These are phyloP conservation scores for Erythrophleum ivorense DNA, from an alignment of 331 rosid genomes.

Conservation along the genomic window DNA sequence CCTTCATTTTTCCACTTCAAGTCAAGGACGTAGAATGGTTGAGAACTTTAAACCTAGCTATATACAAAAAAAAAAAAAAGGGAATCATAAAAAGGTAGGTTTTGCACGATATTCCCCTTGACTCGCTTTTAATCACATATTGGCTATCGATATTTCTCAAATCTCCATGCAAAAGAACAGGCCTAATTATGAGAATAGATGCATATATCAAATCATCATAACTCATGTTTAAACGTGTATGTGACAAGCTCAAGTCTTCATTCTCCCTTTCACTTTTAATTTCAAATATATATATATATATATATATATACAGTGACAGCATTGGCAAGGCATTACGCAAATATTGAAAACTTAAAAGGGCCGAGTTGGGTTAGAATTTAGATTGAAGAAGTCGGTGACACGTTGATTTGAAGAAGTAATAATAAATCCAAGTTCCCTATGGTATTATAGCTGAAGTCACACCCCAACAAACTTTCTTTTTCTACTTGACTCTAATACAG, in stretches of 20 bases:
- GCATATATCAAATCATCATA: background rate
- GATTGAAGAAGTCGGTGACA: slow-evolving; percentile 30
- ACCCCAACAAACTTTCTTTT: slow-evolving; percentile 32
- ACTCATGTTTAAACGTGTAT: background rate
- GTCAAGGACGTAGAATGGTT: too few relatives aligned
- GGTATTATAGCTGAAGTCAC: slow-evolving; percentile 3
- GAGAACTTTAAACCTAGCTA: too few relatives aligned
- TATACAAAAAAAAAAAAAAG: too few relatives aligned
- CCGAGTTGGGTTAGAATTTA: background rate
- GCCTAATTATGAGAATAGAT: too few relatives aligned
- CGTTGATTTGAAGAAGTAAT: slow-evolving; percentile 39
- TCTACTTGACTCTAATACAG: slow-evolving; percentile 5
- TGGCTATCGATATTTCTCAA: background rate
- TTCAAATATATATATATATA: too few relatives aligned
- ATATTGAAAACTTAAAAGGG: background rate
- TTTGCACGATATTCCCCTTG: too few relatives aligned
- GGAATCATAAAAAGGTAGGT: too few relatives aligned
- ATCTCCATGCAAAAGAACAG: background rate
- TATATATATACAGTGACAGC: too few relatives aligned
- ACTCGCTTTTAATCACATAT: too few relatives aligned
- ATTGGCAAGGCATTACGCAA: background rate
- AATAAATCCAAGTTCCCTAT: slow-evolving; percentile 9
- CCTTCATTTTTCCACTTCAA: too few relatives aligned
- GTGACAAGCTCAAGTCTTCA: too few relatives aligned
- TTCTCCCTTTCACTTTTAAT: too few relatives aligned